Percentiles rank a stretch among this genome's conserved stretches.
Conservation (phyloP, 2,329 filamentous ascomycete species). For the Ophiostoma ips region DNA sequence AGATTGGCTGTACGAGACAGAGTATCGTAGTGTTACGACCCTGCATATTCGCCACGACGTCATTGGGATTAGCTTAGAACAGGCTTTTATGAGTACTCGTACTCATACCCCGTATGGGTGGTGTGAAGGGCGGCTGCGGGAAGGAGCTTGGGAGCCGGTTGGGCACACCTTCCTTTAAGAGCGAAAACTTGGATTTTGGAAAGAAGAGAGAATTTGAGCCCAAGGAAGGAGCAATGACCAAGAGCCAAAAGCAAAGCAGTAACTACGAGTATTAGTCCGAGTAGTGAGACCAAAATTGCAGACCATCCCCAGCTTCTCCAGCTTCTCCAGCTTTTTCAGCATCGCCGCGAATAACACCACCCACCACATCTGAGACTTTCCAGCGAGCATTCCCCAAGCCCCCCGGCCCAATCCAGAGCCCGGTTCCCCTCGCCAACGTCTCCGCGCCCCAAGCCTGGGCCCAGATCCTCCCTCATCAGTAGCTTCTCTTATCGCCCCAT, state of each 20-base stretch:
- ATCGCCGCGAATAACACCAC: too few species aligned
- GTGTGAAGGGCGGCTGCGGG: not conserved
- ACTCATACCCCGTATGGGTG: not conserved
- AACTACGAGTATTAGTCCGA: too few species aligned
- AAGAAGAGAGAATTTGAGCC: not conserved
- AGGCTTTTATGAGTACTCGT: not conserved
- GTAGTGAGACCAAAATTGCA: too few species aligned
- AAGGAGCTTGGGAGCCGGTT: slow-evolving; percentile 5
- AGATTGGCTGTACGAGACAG: too few species aligned
- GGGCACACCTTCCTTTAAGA: not conserved
- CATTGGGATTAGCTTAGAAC: slow-evolving; percentile 5
- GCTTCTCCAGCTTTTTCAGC: not conserved
- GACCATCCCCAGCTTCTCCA: too few species aligned
- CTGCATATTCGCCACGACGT: slow-evolving; percentile 12
- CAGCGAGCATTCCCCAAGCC: not conserved
- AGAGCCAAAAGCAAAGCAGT: not conserved
- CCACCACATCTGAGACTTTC: slow-evolving; percentile 1
- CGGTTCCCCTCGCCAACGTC: slow-evolving; percentile 9
- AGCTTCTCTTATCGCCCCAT: slow-evolving; percentile 11
- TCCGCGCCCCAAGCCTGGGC: not conserved
- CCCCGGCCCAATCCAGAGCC: slow-evolving; percentile 2
- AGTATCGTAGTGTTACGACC: too few species aligned
- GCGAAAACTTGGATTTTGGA: not conserved
- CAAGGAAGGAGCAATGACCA: not conserved
- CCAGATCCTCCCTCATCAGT: not conserved